These are phyloP conservation scores for Candida dubliniensis DNA, from an alignment of 1,139 yeast species.

Conservation along the genomic window DNA sequence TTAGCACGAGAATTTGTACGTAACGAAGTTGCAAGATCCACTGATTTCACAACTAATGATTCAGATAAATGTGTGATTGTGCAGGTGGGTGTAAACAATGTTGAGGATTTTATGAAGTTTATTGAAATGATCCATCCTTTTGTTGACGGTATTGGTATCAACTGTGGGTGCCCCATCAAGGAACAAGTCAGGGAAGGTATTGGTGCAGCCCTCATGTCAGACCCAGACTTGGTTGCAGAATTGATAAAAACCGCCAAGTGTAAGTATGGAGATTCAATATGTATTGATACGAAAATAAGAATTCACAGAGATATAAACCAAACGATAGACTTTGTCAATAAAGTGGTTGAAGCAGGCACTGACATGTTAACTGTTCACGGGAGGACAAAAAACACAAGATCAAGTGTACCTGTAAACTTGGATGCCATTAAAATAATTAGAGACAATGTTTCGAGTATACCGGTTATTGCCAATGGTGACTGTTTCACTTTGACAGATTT, in stretches of 20 bases:
- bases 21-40: slow-evolving; percentile 72
- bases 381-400: slow-evolving; percentile 78
- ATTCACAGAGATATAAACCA: slow-evolving; percentile 75
- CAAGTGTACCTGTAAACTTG: slow-evolving; percentile 77
- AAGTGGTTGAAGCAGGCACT: slow-evolving; percentile 83
- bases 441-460: slow-evolving; percentile 55
- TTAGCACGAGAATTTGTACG: slow-evolving; percentile 93
- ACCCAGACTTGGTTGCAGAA: slow-evolving; percentile 74
- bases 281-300: slow-evolving; percentile 88
- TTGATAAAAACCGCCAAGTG: slow-evolving; percentile 84
- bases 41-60: slow-evolving; percentile 81
- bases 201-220: slow-evolving; percentile 91
- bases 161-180: slow-evolving; percentile 96
- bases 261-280: slow-evolving; percentile 64
- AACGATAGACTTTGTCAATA: slow-evolving; percentile 69
- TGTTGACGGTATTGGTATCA: slow-evolving; percentile 91
- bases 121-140: slow-evolving; percentile 87
- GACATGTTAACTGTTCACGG: slow-evolving; percentile 96
- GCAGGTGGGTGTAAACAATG: slow-evolving; percentile 90
- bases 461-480: slow-evolving; percentile 96
- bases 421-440: slow-evolving; percentile 76
- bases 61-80: slow-evolving; percentile 73
- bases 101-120: slow-evolving; percentile 77
- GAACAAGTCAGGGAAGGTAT: slow-evolving; percentile 96
- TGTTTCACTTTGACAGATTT: slow-evolving; percentile 73